Percentiles rank a stretch among this genome's conserved stretches.
phyloP scores from a whole-genome alignment of 2,329 filamentous ascomycete genomes.

The Ciborinia camelliae region DNA sequence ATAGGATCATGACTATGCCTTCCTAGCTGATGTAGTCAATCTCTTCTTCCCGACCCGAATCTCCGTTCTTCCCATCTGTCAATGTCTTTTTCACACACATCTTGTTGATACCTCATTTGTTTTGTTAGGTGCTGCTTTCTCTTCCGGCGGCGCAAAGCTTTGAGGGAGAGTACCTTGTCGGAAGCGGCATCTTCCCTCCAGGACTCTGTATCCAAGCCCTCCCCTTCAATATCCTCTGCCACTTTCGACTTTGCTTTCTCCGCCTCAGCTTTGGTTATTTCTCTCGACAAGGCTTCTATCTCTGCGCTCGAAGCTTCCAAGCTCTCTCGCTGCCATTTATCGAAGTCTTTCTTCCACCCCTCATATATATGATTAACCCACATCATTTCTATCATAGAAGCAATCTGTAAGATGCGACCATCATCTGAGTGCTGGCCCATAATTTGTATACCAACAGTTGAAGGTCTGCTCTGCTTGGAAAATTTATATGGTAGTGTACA shows the following conservation, averaged over 20 bases:
- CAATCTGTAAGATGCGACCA: constrained; percentile 56
- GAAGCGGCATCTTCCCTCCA: background rate
- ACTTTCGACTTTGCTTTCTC: background rate
- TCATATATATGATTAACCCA: background rate
- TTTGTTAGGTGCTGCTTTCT: background rate
- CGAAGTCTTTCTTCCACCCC: background rate
- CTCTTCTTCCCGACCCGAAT: background rate
- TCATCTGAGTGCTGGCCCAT: constrained; percentile 83
- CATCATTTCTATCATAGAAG: constrained; percentile 33
- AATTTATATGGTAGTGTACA: constrained; percentile 38
- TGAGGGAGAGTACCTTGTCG: background rate
- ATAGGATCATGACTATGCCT: background rate
- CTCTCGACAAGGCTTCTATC: background rate
- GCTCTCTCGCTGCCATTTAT: background rate
- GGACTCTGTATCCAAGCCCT: background rate
- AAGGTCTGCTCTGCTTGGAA: constrained; percentile 36
- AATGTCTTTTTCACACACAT: constrained; percentile 6
- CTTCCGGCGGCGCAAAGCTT: background rate
- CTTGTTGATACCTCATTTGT: background rate
- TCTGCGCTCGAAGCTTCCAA: background rate
- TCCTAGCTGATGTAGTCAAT: background rate
- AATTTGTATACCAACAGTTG: constrained; percentile 64
- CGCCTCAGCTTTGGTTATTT: background rate
- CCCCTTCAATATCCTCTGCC: background rate
- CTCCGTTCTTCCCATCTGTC: constrained; percentile 1